Evolutionary conservation across 2,329 filamentous ascomycete genomes (phyloP), one percentile per base, ranked within the genome.

Genomic region (Microsporum ferrugineum): DNA sequence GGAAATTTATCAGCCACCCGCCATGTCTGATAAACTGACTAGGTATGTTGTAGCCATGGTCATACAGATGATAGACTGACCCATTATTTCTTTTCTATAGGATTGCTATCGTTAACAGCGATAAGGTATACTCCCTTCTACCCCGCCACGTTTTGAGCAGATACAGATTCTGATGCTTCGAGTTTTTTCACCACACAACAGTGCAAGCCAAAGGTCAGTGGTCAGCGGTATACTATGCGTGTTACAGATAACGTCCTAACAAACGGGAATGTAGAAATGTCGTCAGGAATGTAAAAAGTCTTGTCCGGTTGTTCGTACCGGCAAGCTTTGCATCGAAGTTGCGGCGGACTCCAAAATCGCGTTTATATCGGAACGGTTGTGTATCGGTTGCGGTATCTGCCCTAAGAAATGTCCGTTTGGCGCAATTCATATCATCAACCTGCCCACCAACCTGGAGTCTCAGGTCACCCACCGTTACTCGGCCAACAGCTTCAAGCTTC

Each of bases 341-440:
- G 81, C 83, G 59, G 80, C 89, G 65, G 84, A 89, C 62, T 95
- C 92, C 67, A 92, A 92, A 72, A 92, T 99, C 69, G 94, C 94
- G 74, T 99, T 96, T 82, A 95, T 99, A 71, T 97, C 92, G 67
- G 94, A 99, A 77, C 85, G 85, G 66, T 85, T 96, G 65, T 96
- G 92, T 75, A 96, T 97, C 71, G 94, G 94, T 77, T 99, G 95
- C 73, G 95, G 94, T 86, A 99, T 99, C 79, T 99, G 95, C 77
- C 91, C 92, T 51, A 99, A 99, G 82, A 97, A 97, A 77, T 99
- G 94, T 76, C 94, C 94, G 14, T 99, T 99, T 77, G 88, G 91
- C 72, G 94, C 94, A 67, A 99, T 99, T 78, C 95, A 92, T 76
- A 99, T 99, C 77, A 99, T 99, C 90, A 99, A 99, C 81, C 80